Evolutionary conservation across 2,329 filamentous ascomycete genomes (phyloP).

Genomic region (Epicoccum nigrum): DNA sequence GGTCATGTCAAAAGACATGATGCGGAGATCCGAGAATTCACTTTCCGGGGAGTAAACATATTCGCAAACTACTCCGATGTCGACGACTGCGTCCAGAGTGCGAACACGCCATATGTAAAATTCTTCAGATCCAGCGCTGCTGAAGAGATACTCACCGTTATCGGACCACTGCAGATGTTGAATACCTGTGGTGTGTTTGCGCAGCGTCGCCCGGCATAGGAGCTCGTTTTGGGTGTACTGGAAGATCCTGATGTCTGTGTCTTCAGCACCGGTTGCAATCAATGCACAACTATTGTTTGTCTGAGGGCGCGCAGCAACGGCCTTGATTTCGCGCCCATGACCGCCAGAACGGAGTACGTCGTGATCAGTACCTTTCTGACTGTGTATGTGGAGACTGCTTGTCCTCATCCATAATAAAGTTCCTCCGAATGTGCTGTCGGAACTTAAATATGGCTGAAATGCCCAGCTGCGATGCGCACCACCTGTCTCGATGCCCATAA

Average conservation of each 20-base stretch:
- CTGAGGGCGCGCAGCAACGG: slow-evolving; percentile 56
- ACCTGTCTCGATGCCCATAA: slow-evolving; percentile 78
- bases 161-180: slow-evolving; percentile 78
- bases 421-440: slow-evolving; percentile 35
- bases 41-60: slow-evolving; percentile 57
- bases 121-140: slow-evolving; percentile 86
- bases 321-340: slow-evolving; percentile 87
- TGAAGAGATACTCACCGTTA: slow-evolving; percentile 74
- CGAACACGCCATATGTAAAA: slow-evolving; percentile 79
- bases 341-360: slow-evolving; percentile 67
- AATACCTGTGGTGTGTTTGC: slow-evolving; percentile 81
- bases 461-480: slow-evolving; percentile 82
- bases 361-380: slow-evolving; percentile 51
- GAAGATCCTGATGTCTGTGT: slow-evolving; percentile 79
- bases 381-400: slow-evolving; percentile 57
- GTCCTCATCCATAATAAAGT: slow-evolving; percentile 79
- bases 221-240: slow-evolving; percentile 47
- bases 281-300: slow-evolving; percentile 35
- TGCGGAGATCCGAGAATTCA: slow-evolving; percentile 71
- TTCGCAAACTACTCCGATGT: slow-evolving; percentile 60
- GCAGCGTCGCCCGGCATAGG: slow-evolving; percentile 67
- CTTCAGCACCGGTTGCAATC: slow-evolving; percentile 72
- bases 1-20: slow-evolving; percentile 76
- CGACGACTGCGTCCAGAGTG: slow-evolving; percentile 57
- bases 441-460: slow-evolving; percentile 48